A percentile compares a stretch with the other conserved stretches of the same genome.
These are phyloP conservation scores for Suillus variegatus DNA, from an alignment of 768 basidiomycete species.

Conservation along the genomic window DNA sequence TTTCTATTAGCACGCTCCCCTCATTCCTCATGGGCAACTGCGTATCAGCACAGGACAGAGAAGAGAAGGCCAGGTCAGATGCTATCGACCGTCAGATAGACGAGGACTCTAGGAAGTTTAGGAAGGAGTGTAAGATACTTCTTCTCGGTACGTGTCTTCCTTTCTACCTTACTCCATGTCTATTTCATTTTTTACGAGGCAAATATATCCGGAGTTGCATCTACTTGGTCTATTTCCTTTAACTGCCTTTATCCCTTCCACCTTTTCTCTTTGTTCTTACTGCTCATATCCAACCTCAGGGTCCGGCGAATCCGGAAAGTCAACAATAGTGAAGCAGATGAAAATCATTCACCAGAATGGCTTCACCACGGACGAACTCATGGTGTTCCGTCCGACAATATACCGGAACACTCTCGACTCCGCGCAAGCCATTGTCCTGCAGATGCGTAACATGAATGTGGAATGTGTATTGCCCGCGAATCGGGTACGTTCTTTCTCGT, in stretches of 20 bases:
- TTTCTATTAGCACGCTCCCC: not conserved
- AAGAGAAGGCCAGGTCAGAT: conserved; percentile 64
- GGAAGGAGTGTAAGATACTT: conserved; percentile 90
- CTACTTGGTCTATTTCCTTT: not conserved
- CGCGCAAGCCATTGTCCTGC: conserved; percentile 81
- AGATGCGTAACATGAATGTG: conserved; percentile 83
- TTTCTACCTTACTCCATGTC: conserved; percentile 7
- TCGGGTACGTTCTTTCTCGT: conserved; percentile 33
- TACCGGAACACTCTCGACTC: conserved; percentile 89
- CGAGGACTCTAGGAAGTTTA: conserved; percentile 80
- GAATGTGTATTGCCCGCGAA: conserved; percentile 73
- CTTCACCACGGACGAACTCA: conserved; percentile 76
- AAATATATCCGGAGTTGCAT: not conserved
- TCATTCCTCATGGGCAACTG: conserved; percentile 62
- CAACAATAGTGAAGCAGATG: conserved; percentile 98
- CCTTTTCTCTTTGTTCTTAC: not conserved
- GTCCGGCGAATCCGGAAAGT: conserved; percentile 94
- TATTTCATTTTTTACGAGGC: conserved; percentile 13
- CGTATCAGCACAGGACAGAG: conserved; percentile 57
- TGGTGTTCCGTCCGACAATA: conserved; percentile 74
- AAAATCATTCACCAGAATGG: conserved; percentile 97
- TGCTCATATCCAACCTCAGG: conserved; percentile 46
- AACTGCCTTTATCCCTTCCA: not conserved
- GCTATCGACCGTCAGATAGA: conserved; percentile 83
- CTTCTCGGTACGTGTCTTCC: conserved; percentile 69